phyloP scores from a whole-genome alignment of 2,329 filamentous ascomycete genomes.

The Phoma sp. region DNA sequence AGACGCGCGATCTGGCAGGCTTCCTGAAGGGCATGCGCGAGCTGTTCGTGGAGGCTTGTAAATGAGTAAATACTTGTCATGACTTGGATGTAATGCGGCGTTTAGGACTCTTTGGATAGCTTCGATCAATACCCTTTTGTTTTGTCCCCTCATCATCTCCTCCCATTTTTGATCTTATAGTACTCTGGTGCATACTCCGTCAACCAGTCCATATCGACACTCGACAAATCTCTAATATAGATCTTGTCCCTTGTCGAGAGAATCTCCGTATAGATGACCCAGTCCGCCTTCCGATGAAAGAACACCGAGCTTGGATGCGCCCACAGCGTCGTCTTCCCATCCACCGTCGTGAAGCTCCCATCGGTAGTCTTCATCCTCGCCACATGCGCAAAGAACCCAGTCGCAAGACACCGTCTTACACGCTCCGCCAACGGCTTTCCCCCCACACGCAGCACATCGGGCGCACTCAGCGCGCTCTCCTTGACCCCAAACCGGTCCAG shows the following conservation, averaged over 20 bases:
- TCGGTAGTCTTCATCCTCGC: slow-evolving; percentile 94
- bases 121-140: slow-evolving; percentile 16
- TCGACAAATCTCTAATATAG: slow-evolving; percentile 90
- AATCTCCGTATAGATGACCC: slow-evolving; percentile 94
- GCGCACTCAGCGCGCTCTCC: slow-evolving; percentile 54
- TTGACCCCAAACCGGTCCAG: slow-evolving; percentile 82
- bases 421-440: slow-evolving; percentile 67
- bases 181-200: slow-evolving; percentile 84
- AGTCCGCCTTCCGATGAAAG: slow-evolving; percentile 96
- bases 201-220: slow-evolving; percentile 92
- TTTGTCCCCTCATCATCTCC: slow-evolving; percentile 6
- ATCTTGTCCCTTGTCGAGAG: slow-evolving; percentile 88
- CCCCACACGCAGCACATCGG: slow-evolving; percentile 47
- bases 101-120: slow-evolving; percentile 11
- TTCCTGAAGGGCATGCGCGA: slow-evolving; percentile 84
- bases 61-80: slow-evolving; percentile 31
- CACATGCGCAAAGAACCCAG: slow-evolving; percentile 91
- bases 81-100: slow-evolving; percentile 12
- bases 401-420: slow-evolving; percentile 83
- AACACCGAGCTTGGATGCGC: slow-evolving; percentile 92
- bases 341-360: slow-evolving; percentile 86
- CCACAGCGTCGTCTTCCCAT: slow-evolving; percentile 76
- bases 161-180: slow-evolving; percentile 40
- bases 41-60: slow-evolving; percentile 68
- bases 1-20: slow-evolving; percentile 73